Percentiles rank a stretch among this genome's conserved stretches.
Conservation (phyloP, 129 eudicot genomes). For the Gnaphalium uliginosum region DNA sequence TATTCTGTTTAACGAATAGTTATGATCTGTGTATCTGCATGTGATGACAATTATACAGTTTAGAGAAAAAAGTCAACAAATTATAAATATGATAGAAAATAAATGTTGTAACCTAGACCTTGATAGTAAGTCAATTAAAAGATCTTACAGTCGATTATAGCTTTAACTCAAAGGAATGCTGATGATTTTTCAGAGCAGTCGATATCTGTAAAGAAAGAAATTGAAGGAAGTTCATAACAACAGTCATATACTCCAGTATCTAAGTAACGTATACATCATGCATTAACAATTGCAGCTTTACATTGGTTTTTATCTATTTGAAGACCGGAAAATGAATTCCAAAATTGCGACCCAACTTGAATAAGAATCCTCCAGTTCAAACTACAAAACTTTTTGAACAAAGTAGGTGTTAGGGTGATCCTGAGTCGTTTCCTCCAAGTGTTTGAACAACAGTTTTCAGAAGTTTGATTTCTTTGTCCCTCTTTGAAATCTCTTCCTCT, state of each 20-base stretch:
- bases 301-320: not conserved
- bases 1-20: too few species aligned
- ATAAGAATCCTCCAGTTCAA: not conserved
- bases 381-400: not conserved
- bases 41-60: too few species aligned
- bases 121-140: too few species aligned
- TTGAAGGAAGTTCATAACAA: too few species aligned
- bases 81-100: too few species aligned
- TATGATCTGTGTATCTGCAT: too few species aligned
- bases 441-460: slow-evolving; percentile 71
- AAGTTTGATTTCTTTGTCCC: slow-evolving; percentile 69
- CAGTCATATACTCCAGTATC: not conserved
- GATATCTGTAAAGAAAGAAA: too few species aligned
- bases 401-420: not conserved
- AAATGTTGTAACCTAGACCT: too few species aligned
- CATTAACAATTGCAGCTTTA: not conserved
- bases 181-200: too few species aligned
- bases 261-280: not conserved
- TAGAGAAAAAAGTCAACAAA: too few species aligned
- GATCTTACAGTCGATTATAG: too few species aligned
- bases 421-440: slow-evolving; percentile 59
- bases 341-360: not conserved
- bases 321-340: not conserved
- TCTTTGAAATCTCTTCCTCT: slow-evolving; percentile 68
- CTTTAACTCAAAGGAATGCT: too few species aligned